These are phyloP conservation scores for Pyrenopolyporus hunteri DNA, from an alignment of 495 filamentous ascomycete species.

Conservation along the genomic window DNA sequence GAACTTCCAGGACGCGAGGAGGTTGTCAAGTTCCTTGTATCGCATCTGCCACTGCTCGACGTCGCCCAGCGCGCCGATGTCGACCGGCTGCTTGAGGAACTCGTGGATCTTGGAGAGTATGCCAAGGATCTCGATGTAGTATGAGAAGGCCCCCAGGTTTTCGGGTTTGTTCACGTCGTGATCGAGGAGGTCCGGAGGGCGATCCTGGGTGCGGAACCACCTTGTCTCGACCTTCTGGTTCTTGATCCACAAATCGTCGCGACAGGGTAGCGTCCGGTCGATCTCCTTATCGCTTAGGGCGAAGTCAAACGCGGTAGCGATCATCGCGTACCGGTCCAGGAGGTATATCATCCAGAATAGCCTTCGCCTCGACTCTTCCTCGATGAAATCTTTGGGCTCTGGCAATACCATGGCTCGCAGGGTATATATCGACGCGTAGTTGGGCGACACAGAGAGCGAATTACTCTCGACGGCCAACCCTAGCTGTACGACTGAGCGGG, in stretches of 20 bases:
- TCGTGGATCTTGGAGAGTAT: conserved; percentile 84
- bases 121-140: conserved; percentile 84
- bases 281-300: conserved; percentile 87
- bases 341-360: conserved; percentile 95
- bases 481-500: conserved; percentile 82
- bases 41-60: conserved; percentile 88
- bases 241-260: conserved; percentile 81
- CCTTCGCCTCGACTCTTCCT: conserved; percentile 81
- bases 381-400: conserved; percentile 82
- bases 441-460: conserved; percentile 73
- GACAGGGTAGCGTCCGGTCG: conserved; percentile 82
- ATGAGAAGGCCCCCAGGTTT: conserved; percentile 82
- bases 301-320: conserved; percentile 89
- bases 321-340: conserved; percentile 84
- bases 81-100: conserved; percentile 85
- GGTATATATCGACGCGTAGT: conserved; percentile 83
- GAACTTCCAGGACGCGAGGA: conserved; percentile 81
- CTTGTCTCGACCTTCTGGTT: conserved; percentile 83
- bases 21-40: conserved; percentile 81
- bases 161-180: conserved; percentile 73
- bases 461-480: conserved; percentile 81
- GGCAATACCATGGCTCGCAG: conserved; percentile 80
- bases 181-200: conserved; percentile 49
- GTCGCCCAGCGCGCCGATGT: conserved; percentile 81
- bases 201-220: conserved; percentile 70